Percentiles rank a stretch among this genome's conserved stretches.
These are phyloP conservation scores for Gossypium anomalum DNA, from an alignment of 345 rosid species.

Conservation along the genomic window DNA sequence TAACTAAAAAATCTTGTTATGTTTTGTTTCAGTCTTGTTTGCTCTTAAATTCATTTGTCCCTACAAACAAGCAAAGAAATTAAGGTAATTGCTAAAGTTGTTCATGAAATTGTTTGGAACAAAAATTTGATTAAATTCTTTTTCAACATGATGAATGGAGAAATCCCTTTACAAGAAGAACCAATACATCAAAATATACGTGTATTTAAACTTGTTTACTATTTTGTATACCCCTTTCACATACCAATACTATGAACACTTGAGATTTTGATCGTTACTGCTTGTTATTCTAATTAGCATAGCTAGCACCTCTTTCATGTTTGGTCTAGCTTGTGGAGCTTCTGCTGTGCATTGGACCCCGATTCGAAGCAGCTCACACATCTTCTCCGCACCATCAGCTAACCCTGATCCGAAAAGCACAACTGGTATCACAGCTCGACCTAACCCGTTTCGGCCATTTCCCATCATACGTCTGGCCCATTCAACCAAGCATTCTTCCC, in stretches of 20 bases:
- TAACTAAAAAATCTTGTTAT: too few species aligned
- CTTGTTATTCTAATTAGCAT: conserved; percentile 49
- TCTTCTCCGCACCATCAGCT: conserved; percentile 57
- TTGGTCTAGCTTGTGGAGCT: conserved; percentile 77
- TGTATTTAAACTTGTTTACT: neutral
- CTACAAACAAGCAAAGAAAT: neutral
- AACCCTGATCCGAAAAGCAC: conserved; percentile 58
- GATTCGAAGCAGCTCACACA: conserved; percentile 56
- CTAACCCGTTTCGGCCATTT: conserved; percentile 22
- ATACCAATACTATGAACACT: neutral
- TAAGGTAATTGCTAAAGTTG: neutral
- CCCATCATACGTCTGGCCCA: conserved; percentile 73
- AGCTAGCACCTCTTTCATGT: conserved; percentile 78
- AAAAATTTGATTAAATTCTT: neutral
- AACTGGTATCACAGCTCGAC: conserved; percentile 37
- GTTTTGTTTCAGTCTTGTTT: too few species aligned
- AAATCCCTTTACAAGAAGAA: conserved; percentile 23
- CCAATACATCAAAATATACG: neutral
- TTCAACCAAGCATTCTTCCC: conserved; percentile 87
- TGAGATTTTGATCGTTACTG: neutral
- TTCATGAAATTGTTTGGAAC: neutral
- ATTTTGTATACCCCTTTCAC: neutral
- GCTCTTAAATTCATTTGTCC: too few species aligned
- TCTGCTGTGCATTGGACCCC: conserved; percentile 74
- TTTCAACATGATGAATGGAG: conserved; percentile 2